phyloP scores from a whole-genome alignment of 257 asterid genomes.

The Fraxinus pennsylvanica region DNA sequence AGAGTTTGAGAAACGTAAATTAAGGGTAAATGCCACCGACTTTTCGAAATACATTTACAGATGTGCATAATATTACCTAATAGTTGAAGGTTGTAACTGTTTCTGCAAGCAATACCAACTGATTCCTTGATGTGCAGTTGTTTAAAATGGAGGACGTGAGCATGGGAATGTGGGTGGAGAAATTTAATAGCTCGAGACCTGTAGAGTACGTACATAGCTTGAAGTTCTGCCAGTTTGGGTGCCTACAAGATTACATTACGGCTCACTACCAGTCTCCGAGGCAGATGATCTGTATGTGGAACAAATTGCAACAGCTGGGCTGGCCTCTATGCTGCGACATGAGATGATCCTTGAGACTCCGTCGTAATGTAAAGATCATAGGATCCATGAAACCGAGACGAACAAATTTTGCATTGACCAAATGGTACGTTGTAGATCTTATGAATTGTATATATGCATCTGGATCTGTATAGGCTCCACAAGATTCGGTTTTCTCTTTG shows the following conservation, averaged over 20 bases:
- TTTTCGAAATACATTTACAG: not conserved
- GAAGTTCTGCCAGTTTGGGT: constrained; percentile 90
- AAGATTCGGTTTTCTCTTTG: constrained; percentile 1
- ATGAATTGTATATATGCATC: not conserved
- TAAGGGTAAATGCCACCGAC: constrained; percentile 50
- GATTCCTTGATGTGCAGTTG: constrained; percentile 45
- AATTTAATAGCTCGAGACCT: constrained; percentile 53
- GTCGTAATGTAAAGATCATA: not conserved
- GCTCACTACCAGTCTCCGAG: constrained; percentile 98
- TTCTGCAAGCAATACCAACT: not conserved
- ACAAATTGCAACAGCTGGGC: constrained; percentile 58
- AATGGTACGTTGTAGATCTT: not conserved
- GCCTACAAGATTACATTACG: constrained; percentile 70
- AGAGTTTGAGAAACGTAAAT: constrained; percentile 58
- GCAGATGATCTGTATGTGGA: constrained; percentile 89
- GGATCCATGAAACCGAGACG: constrained; percentile 17
- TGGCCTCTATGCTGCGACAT: constrained; percentile 78
- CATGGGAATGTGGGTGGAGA: constrained; percentile 96
- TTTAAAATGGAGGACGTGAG: constrained; percentile 98
- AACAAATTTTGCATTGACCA: constrained; percentile 14
- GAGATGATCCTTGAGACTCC: constrained; percentile 51
- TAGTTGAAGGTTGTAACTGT: not conserved
- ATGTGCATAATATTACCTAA: not conserved
- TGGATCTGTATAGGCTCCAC: not conserved
- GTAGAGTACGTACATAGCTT: constrained; percentile 87